Evolutionary conservation across 2,329 filamentous ascomycete species (phyloP).

Genomic region (Cladosporium sp.): DNA sequence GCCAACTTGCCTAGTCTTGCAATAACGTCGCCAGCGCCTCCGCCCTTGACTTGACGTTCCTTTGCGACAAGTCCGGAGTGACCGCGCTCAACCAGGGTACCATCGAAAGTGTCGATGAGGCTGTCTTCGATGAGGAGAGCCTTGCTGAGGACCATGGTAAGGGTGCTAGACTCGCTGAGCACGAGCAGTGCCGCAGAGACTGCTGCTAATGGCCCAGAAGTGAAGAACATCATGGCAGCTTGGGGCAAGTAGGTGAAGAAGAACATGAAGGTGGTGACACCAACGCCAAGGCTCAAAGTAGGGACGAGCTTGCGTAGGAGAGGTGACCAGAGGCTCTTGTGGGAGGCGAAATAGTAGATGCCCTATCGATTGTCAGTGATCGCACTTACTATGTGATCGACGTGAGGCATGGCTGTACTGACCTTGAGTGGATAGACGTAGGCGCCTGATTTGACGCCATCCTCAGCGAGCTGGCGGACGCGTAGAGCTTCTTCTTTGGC

Average conservation of each 20-base stretch:
- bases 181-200: conserved; percentile 67
- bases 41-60: conserved; percentile 66
- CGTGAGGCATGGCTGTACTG: conserved; percentile 12
- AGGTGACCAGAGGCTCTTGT: conserved; percentile 57
- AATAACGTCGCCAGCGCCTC: conserved; percentile 47
- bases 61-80: conserved; percentile 63
- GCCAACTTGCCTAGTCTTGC: conserved; percentile 54
- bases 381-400: too few relatives aligned
- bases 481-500: conserved; percentile 67
- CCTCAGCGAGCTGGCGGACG: conserved; percentile 58
- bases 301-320: conserved; percentile 53
- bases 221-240: conserved; percentile 73
- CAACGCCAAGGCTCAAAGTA: conserved; percentile 65
- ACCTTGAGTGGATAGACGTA: conserved; percentile 83
- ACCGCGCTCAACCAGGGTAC: conserved; percentile 53
- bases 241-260: conserved; percentile 82
- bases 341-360: conserved; percentile 55
- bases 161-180: conserved; percentile 46
- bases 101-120: conserved; percentile 85
- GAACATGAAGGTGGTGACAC: conserved; percentile 64
- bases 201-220: conserved; percentile 78
- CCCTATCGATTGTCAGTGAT: conserved; percentile 40
- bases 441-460: conserved; percentile 70
- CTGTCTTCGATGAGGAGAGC: conserved; percentile 77
- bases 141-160: conserved; percentile 54